Base-by-base conservation (phyloP, 2,329 filamentous ascomycete species). In the Alternaria angustiovoidea region DNA sequence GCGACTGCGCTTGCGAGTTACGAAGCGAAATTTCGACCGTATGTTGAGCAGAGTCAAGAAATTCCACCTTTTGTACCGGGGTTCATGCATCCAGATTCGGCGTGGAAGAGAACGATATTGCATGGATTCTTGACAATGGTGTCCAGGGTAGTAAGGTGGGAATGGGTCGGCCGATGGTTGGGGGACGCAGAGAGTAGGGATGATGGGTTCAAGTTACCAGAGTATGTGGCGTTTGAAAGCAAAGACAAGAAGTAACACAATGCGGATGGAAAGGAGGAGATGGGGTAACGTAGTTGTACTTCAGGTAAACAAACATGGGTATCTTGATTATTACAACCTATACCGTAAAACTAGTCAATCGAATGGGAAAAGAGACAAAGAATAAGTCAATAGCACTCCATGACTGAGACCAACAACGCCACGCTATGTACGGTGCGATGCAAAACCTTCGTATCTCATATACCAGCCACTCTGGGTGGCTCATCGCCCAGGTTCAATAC, bases 141-240 rank as follows among this genome's bases (percentile, higher is more conserved):
- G 7, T 38, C 30, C 5, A 62, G 59, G 49, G 36, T 64, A n/a
- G 7, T 38, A 16, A 24, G 18, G 14, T 38, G 28, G 30, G 18
- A 34, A 30, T 51, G 47, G 30, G 22, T 36, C 8, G 47, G 30
- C 7, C 30, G 28, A 12, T 34, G 30, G 47, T 11, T 49, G 18
- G 46, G 28, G 5, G 46, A 36, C 32, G 30, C 46, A 18, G 46
- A 49, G 30, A 49, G 30, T 11, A 26, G 47, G 47, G 32, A 51
- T 14, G 30, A 51, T 26, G 47, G 30, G 20, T 51, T 51, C 20
- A 34, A 34, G 14, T 34, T 51, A n/a, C 47, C 30, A 7, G 47
- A 16, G 12, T 34, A 51, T 24, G 18, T 32, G 18, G 47, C 14
- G 9, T 36, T 38, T 18, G 32, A 26, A 26, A 26, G 32, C 4